Evolutionary conservation across 495 filamentous ascomycete species (phyloP).

Genomic region (Lasiosphaeris hirsuta): DNA sequence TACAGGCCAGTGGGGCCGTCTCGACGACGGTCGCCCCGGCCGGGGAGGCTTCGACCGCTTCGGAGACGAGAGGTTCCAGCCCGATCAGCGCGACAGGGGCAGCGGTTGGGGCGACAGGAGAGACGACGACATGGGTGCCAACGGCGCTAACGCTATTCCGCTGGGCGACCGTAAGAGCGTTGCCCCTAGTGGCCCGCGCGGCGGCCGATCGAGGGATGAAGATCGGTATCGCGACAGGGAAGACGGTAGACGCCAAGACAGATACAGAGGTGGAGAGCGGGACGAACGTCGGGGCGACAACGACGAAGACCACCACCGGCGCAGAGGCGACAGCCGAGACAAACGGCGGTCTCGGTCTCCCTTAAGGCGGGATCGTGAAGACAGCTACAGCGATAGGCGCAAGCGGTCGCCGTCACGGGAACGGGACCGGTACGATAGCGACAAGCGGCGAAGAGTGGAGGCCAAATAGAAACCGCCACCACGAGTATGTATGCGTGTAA

Average conservation of each 20-base stretch:
- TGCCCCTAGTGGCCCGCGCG: constrained; percentile 33
- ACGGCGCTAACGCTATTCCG: constrained; percentile 60
- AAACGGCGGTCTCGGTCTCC: constrained; percentile 23
- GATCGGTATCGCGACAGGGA: constrained; percentile 21
- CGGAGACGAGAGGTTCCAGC: constrained; percentile 68
- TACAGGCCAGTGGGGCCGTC: constrained; percentile 77
- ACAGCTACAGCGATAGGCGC: constrained; percentile 52
- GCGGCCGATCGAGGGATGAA: constrained; percentile 19
- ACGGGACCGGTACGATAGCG: constrained; percentile 53
- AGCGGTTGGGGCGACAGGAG: constrained; percentile 22
- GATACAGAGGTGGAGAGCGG: constrained; percentile 19
- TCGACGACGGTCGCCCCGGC: constrained; percentile 50
- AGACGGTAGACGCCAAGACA: constrained; percentile 15
- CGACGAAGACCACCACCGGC: background rate
- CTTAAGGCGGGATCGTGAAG: constrained; percentile 23
- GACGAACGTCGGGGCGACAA: constrained; percentile 26
- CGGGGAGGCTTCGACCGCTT: constrained; percentile 43
- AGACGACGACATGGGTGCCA: constrained; percentile 32
- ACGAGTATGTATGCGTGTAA: constrained; percentile 1
- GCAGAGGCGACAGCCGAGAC: constrained; percentile 22
- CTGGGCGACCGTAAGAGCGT: constrained; percentile 55
- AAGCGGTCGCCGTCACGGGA: constrained; percentile 66
- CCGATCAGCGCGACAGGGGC: constrained; percentile 53
- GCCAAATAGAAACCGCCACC: constrained; percentile 23
- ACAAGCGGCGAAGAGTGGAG: constrained; percentile 66